A percentile compares a stretch with the other conserved stretches of the same genome.
Conservation (phyloP, 2,329 filamentous ascomycete genomes). For the Sarocladium kiliense region DNA sequence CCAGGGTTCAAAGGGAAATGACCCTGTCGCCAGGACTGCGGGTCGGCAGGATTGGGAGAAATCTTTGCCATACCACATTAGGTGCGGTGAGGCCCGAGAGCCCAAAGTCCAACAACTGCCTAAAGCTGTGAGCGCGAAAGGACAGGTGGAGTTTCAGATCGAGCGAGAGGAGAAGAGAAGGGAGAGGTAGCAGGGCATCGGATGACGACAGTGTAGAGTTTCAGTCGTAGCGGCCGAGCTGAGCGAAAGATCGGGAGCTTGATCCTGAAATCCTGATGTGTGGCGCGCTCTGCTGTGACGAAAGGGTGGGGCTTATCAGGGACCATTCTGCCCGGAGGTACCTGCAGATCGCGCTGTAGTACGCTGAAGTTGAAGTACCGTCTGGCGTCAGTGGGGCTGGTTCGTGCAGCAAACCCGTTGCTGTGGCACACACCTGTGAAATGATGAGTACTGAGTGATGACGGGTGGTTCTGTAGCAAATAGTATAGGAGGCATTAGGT, state of each 20-base stretch:
- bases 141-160: not conserved
- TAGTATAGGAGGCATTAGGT: not conserved
- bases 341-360: not conserved
- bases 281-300: not conserved
- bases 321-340: slow-evolving; percentile 7
- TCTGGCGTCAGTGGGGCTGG: not conserved
- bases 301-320: slow-evolving; percentile 9
- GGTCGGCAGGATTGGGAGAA: not conserved
- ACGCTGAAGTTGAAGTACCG: not conserved
- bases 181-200: not conserved
- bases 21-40: slow-evolving; percentile 1
- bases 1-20: not conserved
- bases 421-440: not conserved
- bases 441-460: not conserved
- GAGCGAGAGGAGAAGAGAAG: too few species aligned
- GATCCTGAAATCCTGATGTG: slow-evolving; percentile 6
- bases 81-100: not conserved
- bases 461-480: not conserved
- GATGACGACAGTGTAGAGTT: not conserved
- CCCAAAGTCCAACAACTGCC: not conserved
- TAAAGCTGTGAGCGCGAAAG: not conserved
- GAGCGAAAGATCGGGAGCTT: not conserved
- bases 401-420: not conserved
- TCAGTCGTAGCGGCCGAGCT: not conserved
- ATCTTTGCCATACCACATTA: not conserved